Evolutionary conservation across 2,329 filamentous ascomycete species (phyloP).

Genomic region (Apiospora rasikravindrae): DNA sequence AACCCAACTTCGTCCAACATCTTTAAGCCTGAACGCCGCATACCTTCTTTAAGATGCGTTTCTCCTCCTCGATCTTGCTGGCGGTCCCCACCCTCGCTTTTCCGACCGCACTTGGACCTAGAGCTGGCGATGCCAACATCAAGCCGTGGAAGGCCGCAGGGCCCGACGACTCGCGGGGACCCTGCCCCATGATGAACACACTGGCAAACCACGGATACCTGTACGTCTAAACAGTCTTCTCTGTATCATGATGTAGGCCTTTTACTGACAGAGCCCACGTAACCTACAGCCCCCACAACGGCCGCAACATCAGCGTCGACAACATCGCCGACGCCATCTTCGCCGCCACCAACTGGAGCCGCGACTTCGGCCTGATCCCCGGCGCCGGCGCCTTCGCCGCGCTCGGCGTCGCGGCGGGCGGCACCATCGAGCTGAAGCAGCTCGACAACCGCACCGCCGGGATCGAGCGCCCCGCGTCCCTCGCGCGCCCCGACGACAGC

Average conservation of each 20-base stretch:
- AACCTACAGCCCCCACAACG: conserved; percentile 2
- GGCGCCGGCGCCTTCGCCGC: conserved; percentile 10
- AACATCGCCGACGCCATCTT: conserved; percentile 14
- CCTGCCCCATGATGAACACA: conserved; percentile 17
- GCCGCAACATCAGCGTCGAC: conserved; percentile 16
- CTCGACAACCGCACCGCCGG: conserved; percentile 10
- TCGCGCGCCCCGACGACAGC: conserved; percentile 17
- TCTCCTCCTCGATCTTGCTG: conserved; percentile 11
- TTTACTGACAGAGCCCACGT: background rate
- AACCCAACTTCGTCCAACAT: background rate
- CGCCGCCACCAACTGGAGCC: conserved; percentile 16
- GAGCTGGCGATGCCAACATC: conserved; percentile 5
- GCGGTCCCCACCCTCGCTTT: conserved; percentile 4
- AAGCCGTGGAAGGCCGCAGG: conserved; percentile 17
- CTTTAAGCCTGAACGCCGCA: background rate
- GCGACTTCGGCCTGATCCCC: conserved; percentile 16
- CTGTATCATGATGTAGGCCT: background rate
- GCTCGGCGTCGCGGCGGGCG: background rate
- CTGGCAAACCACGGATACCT: conserved; percentile 16
- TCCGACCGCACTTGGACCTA: background rate
- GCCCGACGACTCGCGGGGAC: background rate
- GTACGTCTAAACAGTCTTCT: background rate
- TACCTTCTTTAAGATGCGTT: conserved; percentile 9
- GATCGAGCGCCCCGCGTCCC: conserved; percentile 10
- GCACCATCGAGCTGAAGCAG: conserved; percentile 9